Evolutionary conservation across 176 grass and related monocot species (phyloP), one percentile per base, ranked within the genome.

Genomic region (Oryza glaberrima): DNA sequence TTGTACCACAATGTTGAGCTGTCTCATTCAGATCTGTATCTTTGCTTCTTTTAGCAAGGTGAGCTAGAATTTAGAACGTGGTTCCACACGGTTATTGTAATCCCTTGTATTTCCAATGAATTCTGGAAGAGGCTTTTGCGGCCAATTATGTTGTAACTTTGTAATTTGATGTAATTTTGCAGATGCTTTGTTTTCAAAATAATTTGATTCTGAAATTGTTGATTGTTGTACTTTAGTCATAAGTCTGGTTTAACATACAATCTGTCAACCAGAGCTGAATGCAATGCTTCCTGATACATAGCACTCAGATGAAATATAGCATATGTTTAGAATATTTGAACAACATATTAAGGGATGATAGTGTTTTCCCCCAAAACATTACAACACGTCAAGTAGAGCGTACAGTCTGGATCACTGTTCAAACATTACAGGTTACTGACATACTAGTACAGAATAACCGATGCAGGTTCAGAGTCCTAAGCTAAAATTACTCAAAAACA

Each of bases 141-240:
- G 11, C 15, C 48, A 63, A 16, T 67, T 74, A 69, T 75, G 48
- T 75, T 87, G 84, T 83, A 79, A 79, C 63, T 28, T 81, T 83
- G 72, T 86, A 86, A 82, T 69, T 44, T 61, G 46, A 74, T 86
- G 47, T 75, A 41, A 90, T 72, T 69, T 51, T 83, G 75, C 69
- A 25, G 69, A 74, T 90, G 46, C 26, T 86, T 85, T 78, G 25
- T 78, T 68, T 48, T 20, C 44, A 76, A 14, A 85, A 85, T 80
- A 71, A 52, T 71, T 60, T 20, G 28, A 11, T 20, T 81, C 14
- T 9, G 35, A 76, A 78, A 22, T 19, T 30, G 5, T 71, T 44
- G 51, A 9, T 20, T 82, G 22, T 16, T 7, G 44, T 45, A 38
- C 10, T 14, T 73, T 19, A 17, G 51, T 19, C 51, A 5, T 16